A percentile compares a stretch with the other conserved stretches of the same genome.
phyloP scores from a whole-genome alignment of 257 asterid species.

The Ballota nigra region DNA sequence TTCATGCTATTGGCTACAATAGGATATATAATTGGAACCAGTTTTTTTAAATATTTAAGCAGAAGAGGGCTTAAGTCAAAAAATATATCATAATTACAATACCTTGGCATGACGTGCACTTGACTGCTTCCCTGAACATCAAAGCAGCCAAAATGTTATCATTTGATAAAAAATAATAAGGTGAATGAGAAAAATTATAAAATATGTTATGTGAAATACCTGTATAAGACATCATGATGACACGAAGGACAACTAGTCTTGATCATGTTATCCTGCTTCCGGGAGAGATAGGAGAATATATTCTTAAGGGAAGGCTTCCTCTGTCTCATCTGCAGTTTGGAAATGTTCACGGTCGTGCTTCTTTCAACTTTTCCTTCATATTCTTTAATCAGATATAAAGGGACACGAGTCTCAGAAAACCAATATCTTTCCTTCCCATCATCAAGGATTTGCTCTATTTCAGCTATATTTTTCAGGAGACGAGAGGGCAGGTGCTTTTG shows the following conservation, averaged over 20 bases:
- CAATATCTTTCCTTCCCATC: constrained; percentile 74
- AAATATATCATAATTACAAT: constrained; percentile 21
- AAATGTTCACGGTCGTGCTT: constrained; percentile 34
- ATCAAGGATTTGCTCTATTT: constrained; percentile 47
- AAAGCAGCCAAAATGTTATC: constrained; percentile 26
- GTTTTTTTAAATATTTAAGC: neutral
- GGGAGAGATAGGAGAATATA: constrained; percentile 51
- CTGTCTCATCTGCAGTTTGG: constrained; percentile 46
- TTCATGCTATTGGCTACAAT: neutral
- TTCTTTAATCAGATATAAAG: constrained; percentile 77
- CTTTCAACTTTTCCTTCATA: constrained; percentile 56
- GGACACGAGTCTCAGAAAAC: constrained; percentile 74
- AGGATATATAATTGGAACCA: neutral
- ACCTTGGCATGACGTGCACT: constrained; percentile 84
- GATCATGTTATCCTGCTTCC: constrained; percentile 53
- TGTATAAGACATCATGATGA: constrained; percentile 45
- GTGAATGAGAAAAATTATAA: constrained; percentile 8
- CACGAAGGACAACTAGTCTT: constrained; percentile 58
- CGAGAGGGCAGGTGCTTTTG: constrained; percentile 94
- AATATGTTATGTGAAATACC: constrained; percentile 43
- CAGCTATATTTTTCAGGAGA: constrained; percentile 61
- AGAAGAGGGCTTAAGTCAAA: neutral
- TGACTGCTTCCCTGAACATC: constrained; percentile 62
- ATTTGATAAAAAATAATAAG: constrained; percentile 9
- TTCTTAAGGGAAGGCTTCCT: constrained; percentile 46